phyloP scores from a whole-genome alignment of 164 flowering plant species.

The Pachysandra terminalis region DNA sequence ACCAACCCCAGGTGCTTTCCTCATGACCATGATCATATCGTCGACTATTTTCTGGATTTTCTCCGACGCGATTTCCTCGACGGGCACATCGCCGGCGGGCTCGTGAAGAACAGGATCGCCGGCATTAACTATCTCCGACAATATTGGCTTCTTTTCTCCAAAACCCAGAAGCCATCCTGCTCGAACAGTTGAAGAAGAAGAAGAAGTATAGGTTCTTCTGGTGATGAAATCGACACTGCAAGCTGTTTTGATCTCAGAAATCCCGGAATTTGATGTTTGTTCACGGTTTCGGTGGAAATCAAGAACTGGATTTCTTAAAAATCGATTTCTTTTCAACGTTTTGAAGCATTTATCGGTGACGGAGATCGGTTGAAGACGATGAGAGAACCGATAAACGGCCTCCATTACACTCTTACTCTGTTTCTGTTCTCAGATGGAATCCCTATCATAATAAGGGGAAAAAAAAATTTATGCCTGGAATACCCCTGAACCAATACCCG shows the following conservation, averaged over 20 bases:
- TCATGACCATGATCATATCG: slow-evolving; percentile 76
- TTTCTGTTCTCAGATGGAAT: no score
- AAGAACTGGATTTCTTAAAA: slow-evolving; percentile 7
- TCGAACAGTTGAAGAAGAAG: slow-evolving; percentile 26
- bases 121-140: slow-evolving; percentile 70
- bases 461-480: no score
- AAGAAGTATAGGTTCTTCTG: slow-evolving; percentile 19
- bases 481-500: no score
- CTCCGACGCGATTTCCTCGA: slow-evolving; percentile 73
- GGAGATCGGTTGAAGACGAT: slow-evolving; percentile 27
- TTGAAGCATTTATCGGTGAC: slow-evolving; percentile 18
- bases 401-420: slow-evolving; percentile 20
- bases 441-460: no score
- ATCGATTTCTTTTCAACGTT: slow-evolving; percentile 8
- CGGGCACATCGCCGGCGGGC: slow-evolving; percentile 62
- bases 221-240: slow-evolving; percentile 10
- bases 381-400: slow-evolving; percentile 29
- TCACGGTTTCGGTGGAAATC: not conserved
- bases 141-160: slow-evolving; percentile 41
- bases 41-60: slow-evolving; percentile 76
- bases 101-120: slow-evolving; percentile 97
- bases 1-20: slow-evolving; percentile 92
- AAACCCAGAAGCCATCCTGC: slow-evolving; percentile 81
- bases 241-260: slow-evolving; percentile 1
- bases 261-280: not conserved